Evolutionary conservation across 208 protist genomes (phyloP).

Genomic region (Strigomonas culicis): DNA sequence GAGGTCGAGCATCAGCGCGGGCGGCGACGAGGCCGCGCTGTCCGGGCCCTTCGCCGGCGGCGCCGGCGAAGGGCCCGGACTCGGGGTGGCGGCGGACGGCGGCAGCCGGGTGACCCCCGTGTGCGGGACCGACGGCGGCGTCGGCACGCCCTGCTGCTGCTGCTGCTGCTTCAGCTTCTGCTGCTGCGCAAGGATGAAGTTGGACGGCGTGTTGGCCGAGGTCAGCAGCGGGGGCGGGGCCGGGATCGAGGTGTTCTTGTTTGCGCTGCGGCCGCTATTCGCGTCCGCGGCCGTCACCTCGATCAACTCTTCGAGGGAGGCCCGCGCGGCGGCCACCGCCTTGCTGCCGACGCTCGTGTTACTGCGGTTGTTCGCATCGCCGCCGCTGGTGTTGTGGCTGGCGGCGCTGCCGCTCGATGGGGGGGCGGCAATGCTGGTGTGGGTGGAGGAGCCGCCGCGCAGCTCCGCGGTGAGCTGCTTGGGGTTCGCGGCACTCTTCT

Average conservation of each 20-base stretch:
- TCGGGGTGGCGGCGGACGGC: too few species aligned
- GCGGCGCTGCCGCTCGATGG: background rate
- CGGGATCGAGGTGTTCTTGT: background rate
- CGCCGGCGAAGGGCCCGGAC: background rate
- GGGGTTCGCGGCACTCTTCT: background rate
- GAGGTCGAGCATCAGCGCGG: background rate
- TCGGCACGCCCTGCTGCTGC: background rate
- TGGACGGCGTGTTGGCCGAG: background rate
- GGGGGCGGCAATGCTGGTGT: too few species aligned
- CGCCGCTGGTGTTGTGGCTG: background rate
- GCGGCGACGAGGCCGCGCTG: too few species aligned
- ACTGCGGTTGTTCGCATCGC: background rate
- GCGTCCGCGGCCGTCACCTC: background rate
- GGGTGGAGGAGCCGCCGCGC: too few species aligned
- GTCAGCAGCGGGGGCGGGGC: background rate
- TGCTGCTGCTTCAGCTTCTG: background rate
- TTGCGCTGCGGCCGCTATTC: background rate
- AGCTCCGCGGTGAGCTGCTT: too few species aligned
- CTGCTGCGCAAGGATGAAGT: background rate
- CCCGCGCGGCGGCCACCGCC: background rate
- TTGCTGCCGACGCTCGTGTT: background rate
- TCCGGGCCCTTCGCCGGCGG: background rate
- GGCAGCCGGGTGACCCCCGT: background rate
- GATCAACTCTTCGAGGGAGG: background rate
- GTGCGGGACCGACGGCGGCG: background rate